Evolutionary conservation across 176 grass and related monocot species (phyloP), one percentile per base, ranked within the genome.

Genomic region (Eremochloa ophiuroides): DNA sequence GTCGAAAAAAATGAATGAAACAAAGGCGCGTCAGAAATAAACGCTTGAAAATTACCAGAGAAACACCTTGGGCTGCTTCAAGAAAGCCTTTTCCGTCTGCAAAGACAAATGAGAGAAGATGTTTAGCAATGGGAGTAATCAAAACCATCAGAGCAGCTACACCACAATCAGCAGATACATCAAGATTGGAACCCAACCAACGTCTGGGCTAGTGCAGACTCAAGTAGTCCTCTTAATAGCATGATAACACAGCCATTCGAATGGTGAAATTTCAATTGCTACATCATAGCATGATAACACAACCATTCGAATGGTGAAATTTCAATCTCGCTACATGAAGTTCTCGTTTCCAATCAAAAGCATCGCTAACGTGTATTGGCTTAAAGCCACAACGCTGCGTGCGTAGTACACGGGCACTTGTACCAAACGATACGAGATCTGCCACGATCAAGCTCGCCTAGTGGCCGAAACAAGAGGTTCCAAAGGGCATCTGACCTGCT

Each of bases 61-160:
- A 14, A 85, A 85, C 58, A 85, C 76, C 84, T 85, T 85, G 41
- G 84, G 76, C 68, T 85, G 84, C 68, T 85, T 85, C 76, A 85
- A 80, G 76, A 85, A 85, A 41, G 68, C 84, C 69, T 37, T 85
- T 29, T 85, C 84, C 1, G 84, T 85, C 84, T 85, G 84, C 84
- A 65, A 27, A 34, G 9, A 85, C 17, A 72, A 72, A 10, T 30
- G 20, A 56, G 16, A 20, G 7, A 73, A 65, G 2, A 34, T 0
- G 31, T 31, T 85, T 65, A 79, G 10, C n/a, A n/a, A 12, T 5
- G 7, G 51, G 3, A 46, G 4, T 16, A 84, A n/a, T 23, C 33
- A 42, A 15, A 65, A 30, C 81, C 25, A 53, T 20, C 30, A 11
- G 25, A 20, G 20, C 1, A 43, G 17, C 8, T 64, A 43, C 4